A percentile compares a stretch with the other conserved stretches of the same genome.
These are phyloP conservation scores for Sphaerostilbella broomeana DNA, from an alignment of 2,329 filamentous ascomycete species.

Conservation along the genomic window DNA sequence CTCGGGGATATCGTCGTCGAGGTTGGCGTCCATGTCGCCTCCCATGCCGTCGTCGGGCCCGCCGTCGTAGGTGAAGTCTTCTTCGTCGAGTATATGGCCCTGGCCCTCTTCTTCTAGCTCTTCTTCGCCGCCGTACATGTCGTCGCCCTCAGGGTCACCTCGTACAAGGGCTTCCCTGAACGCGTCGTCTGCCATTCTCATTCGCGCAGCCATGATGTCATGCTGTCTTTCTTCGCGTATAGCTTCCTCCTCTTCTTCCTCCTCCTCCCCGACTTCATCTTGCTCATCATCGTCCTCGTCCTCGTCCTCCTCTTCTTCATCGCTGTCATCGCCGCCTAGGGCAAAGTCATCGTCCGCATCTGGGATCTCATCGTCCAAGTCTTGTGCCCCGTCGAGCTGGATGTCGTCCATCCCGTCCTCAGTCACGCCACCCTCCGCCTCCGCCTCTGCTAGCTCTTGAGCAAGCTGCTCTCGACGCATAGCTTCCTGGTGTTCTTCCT, in stretches of 20 bases:
- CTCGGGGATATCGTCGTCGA: constrained; percentile 66
- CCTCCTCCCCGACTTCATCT: constrained; percentile 34
- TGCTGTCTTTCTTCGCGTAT: constrained; percentile 40
- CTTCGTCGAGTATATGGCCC: constrained; percentile 57
- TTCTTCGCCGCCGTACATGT: constrained; percentile 48
- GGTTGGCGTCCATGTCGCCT: constrained; percentile 56
- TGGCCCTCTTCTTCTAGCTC: constrained; percentile 49
- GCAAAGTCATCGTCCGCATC: constrained; percentile 55
- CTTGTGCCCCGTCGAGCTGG: constrained; percentile 49
- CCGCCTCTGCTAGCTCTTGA: constrained; percentile 67
- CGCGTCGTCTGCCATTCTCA: constrained; percentile 54
- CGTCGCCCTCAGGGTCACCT: constrained; percentile 41
- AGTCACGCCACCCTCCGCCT: constrained; percentile 31
- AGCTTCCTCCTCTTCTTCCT: constrained; percentile 34
- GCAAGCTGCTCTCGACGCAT: constrained; percentile 63
- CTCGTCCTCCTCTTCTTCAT: constrained; percentile 36
- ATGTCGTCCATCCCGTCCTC: constrained; percentile 47
- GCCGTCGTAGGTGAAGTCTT: constrained; percentile 43
- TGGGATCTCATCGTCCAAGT: constrained; percentile 69
- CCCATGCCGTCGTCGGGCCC: constrained; percentile 21
- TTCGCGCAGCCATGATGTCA: constrained; percentile 42
- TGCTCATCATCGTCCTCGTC: constrained; percentile 36
- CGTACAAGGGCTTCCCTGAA: constrained; percentile 53
- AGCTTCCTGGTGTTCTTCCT: constrained; percentile 75
- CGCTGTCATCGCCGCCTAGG: constrained; percentile 38